Evolutionary conservation across 2,329 filamentous ascomycete genomes (phyloP), one percentile per base, ranked within the genome.

Genomic region (Fusarium lyarnte): DNA sequence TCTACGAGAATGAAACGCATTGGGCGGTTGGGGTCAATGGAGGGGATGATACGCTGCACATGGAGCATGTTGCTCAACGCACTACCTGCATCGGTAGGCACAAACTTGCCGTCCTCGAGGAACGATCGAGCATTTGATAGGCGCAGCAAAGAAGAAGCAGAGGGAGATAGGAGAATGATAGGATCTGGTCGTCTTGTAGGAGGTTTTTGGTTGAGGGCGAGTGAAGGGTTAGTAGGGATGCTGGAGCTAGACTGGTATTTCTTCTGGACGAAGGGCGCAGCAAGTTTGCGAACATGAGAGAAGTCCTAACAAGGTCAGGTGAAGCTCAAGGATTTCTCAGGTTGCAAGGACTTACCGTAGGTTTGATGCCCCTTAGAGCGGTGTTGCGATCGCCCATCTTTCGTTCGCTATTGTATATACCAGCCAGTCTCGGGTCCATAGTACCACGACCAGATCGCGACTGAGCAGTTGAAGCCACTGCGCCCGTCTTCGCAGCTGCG

Each of bases 121-220:
- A 99, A 98, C 35, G 93, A 91, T 79, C 97, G 97, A 82, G 97
- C 94, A 81, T 99, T 99, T 58, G 94, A 93, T 89, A 98, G 94
- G 81, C 95, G 94, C 41, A 99, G 91, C 53, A 98, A 90, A 4
- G 95, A 97, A 5, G 95, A 98, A 16, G 95, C 96, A 3, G 95
- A 98, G 3, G 96, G 96, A 1, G 96, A 98, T 69, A 99, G 91
- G 33, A 99, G 91, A 81, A 99, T 98, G 83, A 99, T 99, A 53
- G 96, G 96, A 80, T 97, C 87, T 41, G 88, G 87, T 65, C 89
- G 84, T 51, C 87, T 84, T 49, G 81, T 78, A 35, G 85, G 84
- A 17, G 79, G 75, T 80, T 87, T 89, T 69, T 85, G 87, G 78
- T 90, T 89, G 57, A 88, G 83, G 6, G 87, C 81, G 19, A 90